Base-by-base conservation (phyloP, 306 rosid genomes). In the Fragaria nilgerrensis region DNA sequence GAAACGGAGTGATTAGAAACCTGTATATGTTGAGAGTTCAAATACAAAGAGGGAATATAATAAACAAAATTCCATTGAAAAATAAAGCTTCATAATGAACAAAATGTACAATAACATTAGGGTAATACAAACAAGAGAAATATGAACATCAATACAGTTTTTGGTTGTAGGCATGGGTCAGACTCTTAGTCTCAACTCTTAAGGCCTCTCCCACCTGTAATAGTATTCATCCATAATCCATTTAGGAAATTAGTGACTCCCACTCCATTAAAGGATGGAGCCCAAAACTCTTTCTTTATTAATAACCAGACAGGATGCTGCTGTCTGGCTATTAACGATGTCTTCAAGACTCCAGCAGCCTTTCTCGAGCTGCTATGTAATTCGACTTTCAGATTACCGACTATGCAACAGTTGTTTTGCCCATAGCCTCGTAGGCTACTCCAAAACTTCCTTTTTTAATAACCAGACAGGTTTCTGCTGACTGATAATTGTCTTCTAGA, bases 71-170 rank as follows among this genome's bases (percentile, higher is more conserved):
- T 71, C 58, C 74, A 70, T 25, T 45, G 22, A 69, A 44, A n/a
- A 13, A 15, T 25, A 47, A 3, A 70, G 74, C 22, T 70, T 27
- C 74, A 9, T 15, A 47, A 47, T 32, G 36, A 49, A 50, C 29
- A 71, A 61, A 17, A 37, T 65, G 25, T 20, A 65, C 47, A 65
- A 65, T 41, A 20, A 65, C 5, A 65, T 37, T 20, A 65, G 25
- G 27, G 48, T 65, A 37, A 65, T 65, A 65, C 70, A 65, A 65
- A 65, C 47, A 65, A 65, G 16, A 65, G 20, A n/a, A 15, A 32
- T 9, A 25, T 17, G 49, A 16, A 61, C 43, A 41, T 5, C 2
- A 6, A 58, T 16, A 41, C 68, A 41, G 8, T 10, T 20, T 66
- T n/a, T 20, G 25, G 72, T 20, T 68, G 70, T 1, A 37, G 70